Evolutionary conservation across 495 filamentous ascomycete species (phyloP).

Genomic region (Platismatia glauca): DNA sequence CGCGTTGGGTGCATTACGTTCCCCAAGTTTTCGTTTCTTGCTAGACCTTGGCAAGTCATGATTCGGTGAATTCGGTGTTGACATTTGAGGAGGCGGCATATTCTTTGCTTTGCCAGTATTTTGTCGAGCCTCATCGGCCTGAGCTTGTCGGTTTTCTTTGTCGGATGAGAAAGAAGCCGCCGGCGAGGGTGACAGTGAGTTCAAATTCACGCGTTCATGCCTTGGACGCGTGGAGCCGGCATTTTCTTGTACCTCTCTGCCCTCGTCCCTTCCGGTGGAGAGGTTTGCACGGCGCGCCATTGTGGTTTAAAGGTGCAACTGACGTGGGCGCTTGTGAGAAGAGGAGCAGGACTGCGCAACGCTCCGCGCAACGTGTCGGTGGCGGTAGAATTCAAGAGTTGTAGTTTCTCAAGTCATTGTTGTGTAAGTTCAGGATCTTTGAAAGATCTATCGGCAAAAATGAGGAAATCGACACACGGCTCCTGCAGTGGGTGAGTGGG

Average conservation of each 20-base stretch:
- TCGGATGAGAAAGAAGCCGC: conserved; percentile 40
- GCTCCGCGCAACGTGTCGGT: background rate
- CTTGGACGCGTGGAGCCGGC: conserved; percentile 11
- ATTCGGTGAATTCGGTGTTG: conserved; percentile 15
- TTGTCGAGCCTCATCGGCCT: conserved; percentile 10
- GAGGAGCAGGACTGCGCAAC: background rate
- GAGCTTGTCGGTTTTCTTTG: conserved; percentile 46
- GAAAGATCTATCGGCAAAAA: no score
- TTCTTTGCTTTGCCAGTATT: conserved; percentile 16
- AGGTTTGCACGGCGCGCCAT: conserved; percentile 23
- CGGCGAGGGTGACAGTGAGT: conserved; percentile 34
- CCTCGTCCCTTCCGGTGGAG: conserved; percentile 24
- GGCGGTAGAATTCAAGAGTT: background rate
- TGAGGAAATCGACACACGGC: no score
- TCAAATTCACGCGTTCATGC: conserved; percentile 15
- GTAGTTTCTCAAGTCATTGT: no score
- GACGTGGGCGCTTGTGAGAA: background rate
- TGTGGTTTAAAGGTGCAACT: background rate
- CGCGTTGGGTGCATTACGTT: conserved; percentile 25
- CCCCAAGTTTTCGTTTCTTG: conserved; percentile 39
- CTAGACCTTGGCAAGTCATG: conserved; percentile 17
- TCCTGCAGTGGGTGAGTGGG: no score
- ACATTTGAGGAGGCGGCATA: conserved; percentile 24
- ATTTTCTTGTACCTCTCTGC: background rate
- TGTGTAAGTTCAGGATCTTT: no score